Base-by-base conservation (phyloP, 2,329 filamentous ascomycete species). In the Ceratocystis diversiconidia region DNA sequence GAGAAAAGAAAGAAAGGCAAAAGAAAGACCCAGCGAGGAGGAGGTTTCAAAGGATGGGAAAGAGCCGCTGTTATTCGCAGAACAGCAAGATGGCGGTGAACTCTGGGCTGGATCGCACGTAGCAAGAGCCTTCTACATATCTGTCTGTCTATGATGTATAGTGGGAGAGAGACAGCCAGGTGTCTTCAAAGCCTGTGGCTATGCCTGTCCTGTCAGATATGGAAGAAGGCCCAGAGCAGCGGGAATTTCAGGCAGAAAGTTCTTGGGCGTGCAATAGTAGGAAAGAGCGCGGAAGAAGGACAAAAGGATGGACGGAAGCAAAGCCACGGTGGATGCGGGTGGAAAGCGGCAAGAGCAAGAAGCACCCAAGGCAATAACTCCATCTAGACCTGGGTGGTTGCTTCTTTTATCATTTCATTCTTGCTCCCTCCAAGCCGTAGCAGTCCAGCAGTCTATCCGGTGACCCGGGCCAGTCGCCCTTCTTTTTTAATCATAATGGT, bases 81-180 rank as follows among this genome's bases (percentile, higher is more conserved):
- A 17, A 32, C 12, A 57, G 52, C 52, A 28, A 57, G 52, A 57
- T 57, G 52, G 52, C 52, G 52, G 52, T 57, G 52, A 57, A 32
- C 52, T 57, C 22, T 28, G 15, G n/a, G 15, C 15, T n/a, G 12
- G 15, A 57, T 17, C 15, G 17, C 17, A 30, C 32, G 52, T 50
- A 50, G 48, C 48, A 50, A 50, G n/a, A 32, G 52, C 28, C 36
- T 17, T 25, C 22, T 57, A 57, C n/a, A 19, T 52, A 19, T 22
- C 48, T 12, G 48, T 22, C 48, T 22, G 48, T 22, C 19, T 22
- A 25, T 7, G 10, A 12, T 3, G 52, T 22, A 25, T 7, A 3
- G 22, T 3, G 52, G n/a, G 15, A 3, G 7, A 30, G 28, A 17
- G 52, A 57, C 36, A 15, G 36, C 36, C 36, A 57, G 52, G 52